These are phyloP conservation scores for Poteriospumella lacustris DNA, from an alignment of 108 stramenopile genomes.

Conservation along the genomic window DNA sequence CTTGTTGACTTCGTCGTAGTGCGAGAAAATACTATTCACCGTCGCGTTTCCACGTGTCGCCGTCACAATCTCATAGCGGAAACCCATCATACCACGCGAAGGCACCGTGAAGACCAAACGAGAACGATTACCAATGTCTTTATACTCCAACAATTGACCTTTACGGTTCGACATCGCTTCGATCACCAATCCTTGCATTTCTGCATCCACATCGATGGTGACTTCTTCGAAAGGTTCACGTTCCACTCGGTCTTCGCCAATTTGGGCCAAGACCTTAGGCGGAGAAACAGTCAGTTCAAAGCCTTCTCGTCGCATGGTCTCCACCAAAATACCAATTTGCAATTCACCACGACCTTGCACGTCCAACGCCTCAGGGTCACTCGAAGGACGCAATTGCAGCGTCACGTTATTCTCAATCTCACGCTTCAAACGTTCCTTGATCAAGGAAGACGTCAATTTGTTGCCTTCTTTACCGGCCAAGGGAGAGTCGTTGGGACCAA, in stretches of 20 bases:
- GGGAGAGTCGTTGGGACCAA: slow-evolving; percentile 25
- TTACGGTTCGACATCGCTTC: slow-evolving; percentile 22
- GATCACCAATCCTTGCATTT: slow-evolving; percentile 20
- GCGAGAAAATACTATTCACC: background rate
- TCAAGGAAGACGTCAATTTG: slow-evolving; percentile 16
- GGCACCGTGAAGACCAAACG: slow-evolving; percentile 11
- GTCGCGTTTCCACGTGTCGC: slow-evolving; percentile 19
- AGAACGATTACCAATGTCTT: slow-evolving; percentile 15
- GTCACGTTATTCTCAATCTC: slow-evolving; percentile 28
- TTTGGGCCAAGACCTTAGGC: background rate
- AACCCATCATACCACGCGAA: slow-evolving; percentile 18
- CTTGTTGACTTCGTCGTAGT: slow-evolving; percentile 6
- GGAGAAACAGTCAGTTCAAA: slow-evolving; percentile 27
- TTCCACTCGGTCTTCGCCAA: slow-evolving; percentile 6
- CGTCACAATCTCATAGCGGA: slow-evolving; percentile 11
- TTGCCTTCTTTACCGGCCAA: slow-evolving; percentile 17
- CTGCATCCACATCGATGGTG: slow-evolving; percentile 3
- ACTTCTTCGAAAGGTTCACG: slow-evolving; percentile 26
- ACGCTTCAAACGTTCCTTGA: background rate
- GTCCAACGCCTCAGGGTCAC: slow-evolving; percentile 11
- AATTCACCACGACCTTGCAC: slow-evolving; percentile 28
- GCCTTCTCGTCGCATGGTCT: slow-evolving; percentile 26
- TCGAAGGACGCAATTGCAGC: background rate
- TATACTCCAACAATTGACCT: background rate
- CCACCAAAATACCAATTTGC: slow-evolving; percentile 27